Conservation (phyloP, 208 protist genomes). For the Leishmania mexicana region DNA sequence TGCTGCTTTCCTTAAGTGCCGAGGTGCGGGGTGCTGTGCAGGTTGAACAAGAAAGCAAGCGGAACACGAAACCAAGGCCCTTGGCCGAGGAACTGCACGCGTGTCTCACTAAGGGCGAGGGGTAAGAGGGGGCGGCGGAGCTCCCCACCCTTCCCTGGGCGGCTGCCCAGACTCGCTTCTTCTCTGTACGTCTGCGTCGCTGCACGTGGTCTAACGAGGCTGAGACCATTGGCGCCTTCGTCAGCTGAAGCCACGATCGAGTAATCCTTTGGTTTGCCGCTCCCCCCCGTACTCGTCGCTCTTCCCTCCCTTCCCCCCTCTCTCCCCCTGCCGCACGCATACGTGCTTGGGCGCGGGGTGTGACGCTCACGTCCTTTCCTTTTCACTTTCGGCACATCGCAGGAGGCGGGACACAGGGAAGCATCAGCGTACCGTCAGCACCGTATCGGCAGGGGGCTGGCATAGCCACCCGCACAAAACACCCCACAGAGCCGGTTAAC, state of each 20-base stretch:
- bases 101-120: background rate
- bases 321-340: background rate
- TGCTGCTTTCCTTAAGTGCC: background rate
- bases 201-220: too few species aligned
- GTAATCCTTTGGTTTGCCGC: background rate
- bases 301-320: background rate
- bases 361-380: slow-evolving; percentile 2
- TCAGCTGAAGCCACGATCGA: background rate
- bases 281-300: background rate
- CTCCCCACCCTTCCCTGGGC: background rate
- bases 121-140: background rate
- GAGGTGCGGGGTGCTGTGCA: background rate
- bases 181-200: background rate
- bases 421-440: background rate
- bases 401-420: background rate
- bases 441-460: background rate
- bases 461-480: background rate
- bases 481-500: background rate
- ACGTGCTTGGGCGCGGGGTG: background rate
- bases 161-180: background rate
- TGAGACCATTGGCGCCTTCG: background rate
- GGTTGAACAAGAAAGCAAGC: background rate
- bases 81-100: background rate
- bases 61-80: background rate
- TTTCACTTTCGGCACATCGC: background rate